phyloP scores from a whole-genome alignment of 805 yeast species.

The Kuraishia molischiana region DNA sequence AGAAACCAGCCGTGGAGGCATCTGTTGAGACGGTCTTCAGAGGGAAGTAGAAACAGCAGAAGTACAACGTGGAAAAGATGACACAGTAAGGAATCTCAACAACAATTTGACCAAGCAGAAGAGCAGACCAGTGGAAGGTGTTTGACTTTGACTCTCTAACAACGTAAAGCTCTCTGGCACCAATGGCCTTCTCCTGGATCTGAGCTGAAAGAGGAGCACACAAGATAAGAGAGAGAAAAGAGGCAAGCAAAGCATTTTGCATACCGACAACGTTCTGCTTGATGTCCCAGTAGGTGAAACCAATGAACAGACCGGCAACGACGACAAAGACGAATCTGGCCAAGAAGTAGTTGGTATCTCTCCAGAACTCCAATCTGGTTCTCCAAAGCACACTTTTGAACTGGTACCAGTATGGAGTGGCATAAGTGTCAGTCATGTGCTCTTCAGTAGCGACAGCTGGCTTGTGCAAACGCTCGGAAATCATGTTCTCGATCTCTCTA shows the following conservation, averaged over 20 bases:
- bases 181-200: conserved; percentile 43
- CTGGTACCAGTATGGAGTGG: conserved; percentile 35
- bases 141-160: conserved; percentile 64
- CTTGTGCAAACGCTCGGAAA: conserved; percentile 10
- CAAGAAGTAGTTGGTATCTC: conserved; percentile 53
- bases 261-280: conserved; percentile 36
- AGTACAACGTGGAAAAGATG: conserved; percentile 29
- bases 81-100: conserved; percentile 49
- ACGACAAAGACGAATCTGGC: conserved; percentile 41
- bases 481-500: conserved; percentile 18
- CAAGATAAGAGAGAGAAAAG: conserved; percentile 43
- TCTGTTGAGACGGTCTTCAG: conserved; percentile 20
- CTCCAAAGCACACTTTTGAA: conserved; percentile 29
- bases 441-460: conserved; percentile 5
- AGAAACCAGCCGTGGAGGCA: conserved; percentile 36
- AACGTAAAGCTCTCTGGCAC: conserved; percentile 51
- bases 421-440: conserved; percentile 14
- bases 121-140: conserved; percentile 62
- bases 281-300: conserved; percentile 60
- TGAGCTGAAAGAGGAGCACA: conserved; percentile 52
- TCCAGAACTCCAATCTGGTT: conserved; percentile 36
- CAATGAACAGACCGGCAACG: conserved; percentile 52
- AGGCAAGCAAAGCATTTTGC: conserved; percentile 51
- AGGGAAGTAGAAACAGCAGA: conserved; percentile 3
- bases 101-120: conserved; percentile 39